A percentile compares a stretch with the other conserved stretches of the same genome.
Evolutionary conservation across 73 alveolate species (phyloP).

Genomic region (Paramecium octaurelia): DNA sequence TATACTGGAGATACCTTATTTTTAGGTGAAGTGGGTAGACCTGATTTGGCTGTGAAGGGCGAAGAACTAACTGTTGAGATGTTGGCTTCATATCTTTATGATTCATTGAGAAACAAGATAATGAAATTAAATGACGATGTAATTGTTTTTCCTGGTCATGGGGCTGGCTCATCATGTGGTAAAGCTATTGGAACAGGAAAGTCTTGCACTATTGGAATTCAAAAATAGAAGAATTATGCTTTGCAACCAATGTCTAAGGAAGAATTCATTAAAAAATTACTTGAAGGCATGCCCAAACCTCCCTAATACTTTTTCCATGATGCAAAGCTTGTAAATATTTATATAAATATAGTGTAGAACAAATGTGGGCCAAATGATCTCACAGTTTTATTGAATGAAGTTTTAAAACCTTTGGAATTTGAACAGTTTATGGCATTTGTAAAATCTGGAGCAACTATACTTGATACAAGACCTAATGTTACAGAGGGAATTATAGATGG

Average conservation of each 20-base stretch:
- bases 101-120: conserved; percentile 65
- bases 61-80: neutral
- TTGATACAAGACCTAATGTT: conserved; percentile 41
- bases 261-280: neutral
- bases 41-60: conserved; percentile 72
- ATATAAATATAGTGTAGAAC: neutral
- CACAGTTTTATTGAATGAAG: neutral
- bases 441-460: conserved; percentile 26
- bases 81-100: conserved; percentile 46
- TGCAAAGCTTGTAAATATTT: conserved; percentile 10
- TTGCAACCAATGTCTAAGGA: conserved; percentile 30
- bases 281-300: conserved; percentile 57
- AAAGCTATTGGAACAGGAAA: conserved; percentile 57
- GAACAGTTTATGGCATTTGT: conserved; percentile 7
- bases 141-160: conserved; percentile 81
- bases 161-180: conserved; percentile 79
- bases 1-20: conserved; percentile 80
- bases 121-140: conserved; percentile 70
- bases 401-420: conserved; percentile 42
- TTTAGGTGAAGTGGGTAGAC: conserved; percentile 77
- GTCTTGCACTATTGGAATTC: conserved; percentile 26
- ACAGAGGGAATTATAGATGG: conserved; percentile 55
- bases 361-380: conserved; percentile 21
- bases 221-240: conserved; percentile 40
- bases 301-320: conserved; percentile 65